These are phyloP conservation scores for Lepiota brunneoincarnata DNA, from an alignment of 768 basidiomycete species.

Conservation along the genomic window DNA sequence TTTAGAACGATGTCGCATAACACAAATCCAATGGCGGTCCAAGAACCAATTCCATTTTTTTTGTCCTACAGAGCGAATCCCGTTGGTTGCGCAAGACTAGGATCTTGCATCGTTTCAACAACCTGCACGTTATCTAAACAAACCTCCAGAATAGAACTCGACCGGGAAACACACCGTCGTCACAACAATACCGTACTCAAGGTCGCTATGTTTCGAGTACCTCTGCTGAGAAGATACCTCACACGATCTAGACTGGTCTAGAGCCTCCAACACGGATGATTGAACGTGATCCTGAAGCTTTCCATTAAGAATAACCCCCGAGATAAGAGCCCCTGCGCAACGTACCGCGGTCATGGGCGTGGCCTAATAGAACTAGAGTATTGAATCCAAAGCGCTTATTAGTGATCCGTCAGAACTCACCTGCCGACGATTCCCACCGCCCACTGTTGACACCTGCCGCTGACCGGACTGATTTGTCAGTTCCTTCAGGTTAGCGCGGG, in stretches of 20 bases:
- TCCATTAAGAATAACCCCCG: neutral
- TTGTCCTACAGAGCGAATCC: conserved; percentile 1
- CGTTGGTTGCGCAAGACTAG: conserved; percentile 11
- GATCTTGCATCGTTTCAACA: conserved; percentile 32
- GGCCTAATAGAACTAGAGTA: neutral
- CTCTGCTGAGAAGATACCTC: conserved; percentile 13
- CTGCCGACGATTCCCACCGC: conserved; percentile 14
- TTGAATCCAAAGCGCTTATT: too few species aligned
- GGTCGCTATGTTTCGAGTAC: conserved; percentile 15
- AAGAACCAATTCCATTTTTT: neutral
- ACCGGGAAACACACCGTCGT: conserved; percentile 28
- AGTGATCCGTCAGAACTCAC: neutral
- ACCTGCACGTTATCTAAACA: conserved; percentile 22
- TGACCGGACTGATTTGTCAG: conserved; percentile 14
- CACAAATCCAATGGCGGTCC: neutral
- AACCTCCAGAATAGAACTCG: neutral
- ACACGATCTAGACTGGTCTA: conserved; percentile 25
- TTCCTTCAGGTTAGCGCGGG: conserved; percentile 32
- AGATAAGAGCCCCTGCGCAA: neutral
- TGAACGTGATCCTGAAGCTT: conserved; percentile 14
- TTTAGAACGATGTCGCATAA: too few species aligned
- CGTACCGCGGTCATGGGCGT: conserved; percentile 1
- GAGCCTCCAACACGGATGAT: conserved; percentile 28
- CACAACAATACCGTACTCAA: conserved; percentile 37
- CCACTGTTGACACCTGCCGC: conserved; percentile 1